Base-by-base conservation (phyloP, 805 yeast genomes). In the Candida berthetii region DNA sequence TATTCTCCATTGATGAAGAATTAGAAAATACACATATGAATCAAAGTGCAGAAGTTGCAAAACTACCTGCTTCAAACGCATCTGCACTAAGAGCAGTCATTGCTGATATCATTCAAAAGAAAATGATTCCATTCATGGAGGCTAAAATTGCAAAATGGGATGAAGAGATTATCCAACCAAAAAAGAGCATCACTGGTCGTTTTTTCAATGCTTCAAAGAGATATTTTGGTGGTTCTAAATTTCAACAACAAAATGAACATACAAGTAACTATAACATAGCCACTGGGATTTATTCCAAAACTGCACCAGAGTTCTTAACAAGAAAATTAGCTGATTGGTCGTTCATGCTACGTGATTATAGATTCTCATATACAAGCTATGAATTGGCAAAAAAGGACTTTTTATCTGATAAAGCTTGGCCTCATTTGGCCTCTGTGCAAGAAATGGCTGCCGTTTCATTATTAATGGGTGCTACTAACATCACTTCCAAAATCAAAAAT, bases 271-370 rank as follows among this genome's bases (percentile, higher is more conserved):
- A 72, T 60, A 76, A 75, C 53, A 48, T 65, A 4, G 65, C 62
- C 4, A 77, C 70, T 35, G 82, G 80, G 18, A 77, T 68, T 49
- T 89, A 88, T 55, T 62, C 74, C 35, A 75, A 78, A 10, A 67
- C 74, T 3, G 68, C 88, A 0, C 72, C 81, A 1, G 96, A 88
- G 51, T 84, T 86, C 55, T 70, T 77, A 35, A 70, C 89, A 22
- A 69, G 98, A 39, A 83, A 85, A 55, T 66, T 91, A 22, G 98
- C 95, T 0, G 99, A 93, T 59, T 87, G 95, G 87, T 80, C 89
- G 7, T 79, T 91, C 53, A 86, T 93, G 80, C 63, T 90, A n/a
- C 76, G 89, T 31, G 96, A 93, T 64, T 91, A 84, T 68, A 81
- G 82, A 57, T 80, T 78, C 43, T 93, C 97, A 3, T 82, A 84